phyloP scores from a whole-genome alignment of 148 eudicot genomes.

The Fallopia convolvulus region DNA sequence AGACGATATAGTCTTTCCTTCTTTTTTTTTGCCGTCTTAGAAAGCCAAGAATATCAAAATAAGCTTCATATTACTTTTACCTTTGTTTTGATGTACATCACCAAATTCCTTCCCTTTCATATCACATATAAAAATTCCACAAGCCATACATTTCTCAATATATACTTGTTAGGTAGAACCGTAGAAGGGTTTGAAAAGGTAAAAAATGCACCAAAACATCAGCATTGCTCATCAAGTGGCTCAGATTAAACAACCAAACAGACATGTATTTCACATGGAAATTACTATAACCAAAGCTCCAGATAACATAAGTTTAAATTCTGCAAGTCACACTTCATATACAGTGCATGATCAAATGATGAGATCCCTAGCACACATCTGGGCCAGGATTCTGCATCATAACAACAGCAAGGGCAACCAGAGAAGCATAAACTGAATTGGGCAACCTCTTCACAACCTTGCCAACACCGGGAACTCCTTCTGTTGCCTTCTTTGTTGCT shows the following conservation, averaged over 20 bases:
- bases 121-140: no score
- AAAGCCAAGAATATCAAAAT: not conserved
- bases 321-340: not conserved
- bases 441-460: slow-evolving; percentile 82
- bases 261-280: not conserved
- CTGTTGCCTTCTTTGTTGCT: slow-evolving; percentile 71
- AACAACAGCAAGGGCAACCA: slow-evolving; percentile 62
- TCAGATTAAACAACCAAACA: not conserved
- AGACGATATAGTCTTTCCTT: not conserved
- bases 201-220: not conserved
- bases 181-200: no score
- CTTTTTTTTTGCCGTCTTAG: not conserved
- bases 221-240: not conserved
- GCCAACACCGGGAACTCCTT: slow-evolving; percentile 74
- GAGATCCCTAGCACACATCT: slow-evolving; percentile 5
- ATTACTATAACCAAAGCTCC: not conserved
- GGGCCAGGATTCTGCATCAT: slow-evolving; percentile 37
- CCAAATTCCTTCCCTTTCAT: not conserved
- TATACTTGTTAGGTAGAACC: no score
- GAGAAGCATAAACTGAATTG: slow-evolving; percentile 67
- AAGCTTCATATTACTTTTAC: not conserved
- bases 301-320: not conserved
- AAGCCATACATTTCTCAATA: no score
- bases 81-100: not conserved
- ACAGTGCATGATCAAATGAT: not conserved